Conservation (phyloP, 1,139 yeast species). For the Candida anutae region DNA sequence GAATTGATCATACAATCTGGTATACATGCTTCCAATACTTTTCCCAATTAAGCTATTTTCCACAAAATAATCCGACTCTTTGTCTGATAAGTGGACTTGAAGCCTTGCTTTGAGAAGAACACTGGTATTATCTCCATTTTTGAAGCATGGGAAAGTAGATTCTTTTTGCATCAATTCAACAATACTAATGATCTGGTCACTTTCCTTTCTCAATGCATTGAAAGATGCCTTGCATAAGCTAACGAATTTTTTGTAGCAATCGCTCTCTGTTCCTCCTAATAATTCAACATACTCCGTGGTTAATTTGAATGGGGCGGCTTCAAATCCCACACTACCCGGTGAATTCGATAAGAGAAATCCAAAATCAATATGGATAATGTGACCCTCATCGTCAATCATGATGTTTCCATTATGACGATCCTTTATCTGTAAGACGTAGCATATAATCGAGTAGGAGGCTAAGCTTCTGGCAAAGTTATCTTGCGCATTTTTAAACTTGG, state of each 20-base stretch:
- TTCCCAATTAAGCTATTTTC: slow-evolving; percentile 67
- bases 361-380: slow-evolving; percentile 90
- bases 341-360: slow-evolving; percentile 89
- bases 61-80: slow-evolving; percentile 69
- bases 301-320: slow-evolving; percentile 92
- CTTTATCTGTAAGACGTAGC: slow-evolving; percentile 83
- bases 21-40: slow-evolving; percentile 83
- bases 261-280: slow-evolving; percentile 69
- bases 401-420: slow-evolving; percentile 97
- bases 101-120: slow-evolving; percentile 71
- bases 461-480: slow-evolving; percentile 75
- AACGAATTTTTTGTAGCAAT: slow-evolving; percentile 50
- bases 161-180: slow-evolving; percentile 93
- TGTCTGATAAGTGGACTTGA: slow-evolving; percentile 65
- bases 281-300: slow-evolving; percentile 83
- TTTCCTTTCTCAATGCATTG: slow-evolving; percentile 57
- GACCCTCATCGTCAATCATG: slow-evolving; percentile 90
- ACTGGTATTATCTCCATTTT: slow-evolving; percentile 78
- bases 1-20: slow-evolving; percentile 88
- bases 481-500: slow-evolving; percentile 62
- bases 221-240: slow-evolving; percentile 64
- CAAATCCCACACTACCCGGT: slow-evolving; percentile 95
- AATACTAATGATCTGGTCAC: slow-evolving; percentile 66
- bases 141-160: slow-evolving; percentile 84
- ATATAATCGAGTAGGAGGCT: slow-evolving; percentile 83